Evolutionary conservation across 2,329 filamentous ascomycete genomes (phyloP).

Genomic region (Arthrobotrys musiformis): DNA sequence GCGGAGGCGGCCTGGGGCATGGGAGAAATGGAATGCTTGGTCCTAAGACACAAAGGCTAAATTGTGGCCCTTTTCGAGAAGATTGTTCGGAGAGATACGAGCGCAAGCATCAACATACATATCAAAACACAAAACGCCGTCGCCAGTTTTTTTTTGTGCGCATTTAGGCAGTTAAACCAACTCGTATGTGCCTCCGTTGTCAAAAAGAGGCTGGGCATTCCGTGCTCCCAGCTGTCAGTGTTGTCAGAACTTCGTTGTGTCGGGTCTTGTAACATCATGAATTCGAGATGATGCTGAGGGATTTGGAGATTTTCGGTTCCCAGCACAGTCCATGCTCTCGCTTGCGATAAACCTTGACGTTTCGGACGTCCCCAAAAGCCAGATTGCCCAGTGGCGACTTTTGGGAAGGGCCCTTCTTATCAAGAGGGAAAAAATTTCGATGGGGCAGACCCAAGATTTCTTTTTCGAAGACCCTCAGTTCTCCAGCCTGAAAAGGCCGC

Average conservation of each 20-base stretch:
- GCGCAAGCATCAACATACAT: slow-evolving; percentile 22
- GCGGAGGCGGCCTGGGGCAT: slow-evolving; percentile 51
- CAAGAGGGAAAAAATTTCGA: slow-evolving; percentile 39
- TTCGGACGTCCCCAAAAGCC: slow-evolving; percentile 56
- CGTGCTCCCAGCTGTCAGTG: slow-evolving; percentile 31
- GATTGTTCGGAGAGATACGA: slow-evolving; percentile 29
- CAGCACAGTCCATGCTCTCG: slow-evolving; percentile 53
- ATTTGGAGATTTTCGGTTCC: slow-evolving; percentile 54
- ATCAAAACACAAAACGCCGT: slow-evolving; percentile 1
- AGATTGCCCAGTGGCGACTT: slow-evolving; percentile 51
- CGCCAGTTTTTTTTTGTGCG: slow-evolving; percentile 17
- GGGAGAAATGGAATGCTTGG: slow-evolving; percentile 40
- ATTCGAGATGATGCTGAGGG: slow-evolving; percentile 48
- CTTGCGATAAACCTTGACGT: slow-evolving; percentile 57
- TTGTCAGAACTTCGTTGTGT: slow-evolving; percentile 12
- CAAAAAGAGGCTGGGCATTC: slow-evolving; percentile 24
- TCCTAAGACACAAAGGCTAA: slow-evolving; percentile 54
- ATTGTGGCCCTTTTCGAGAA: slow-evolving; percentile 37
- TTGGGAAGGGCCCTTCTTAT: slow-evolving; percentile 53
- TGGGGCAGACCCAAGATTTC: slow-evolving; percentile 23
- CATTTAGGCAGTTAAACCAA: slow-evolving; percentile 54
- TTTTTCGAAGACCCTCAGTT: slow-evolving; percentile 41
- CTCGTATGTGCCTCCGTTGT: slow-evolving; percentile 23
- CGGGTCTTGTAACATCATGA: slow-evolving; percentile 43
- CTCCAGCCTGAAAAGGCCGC: slow-evolving; percentile 55